phyloP scores from a whole-genome alignment of 345 rosid species.

The Geranium brycei region DNA sequence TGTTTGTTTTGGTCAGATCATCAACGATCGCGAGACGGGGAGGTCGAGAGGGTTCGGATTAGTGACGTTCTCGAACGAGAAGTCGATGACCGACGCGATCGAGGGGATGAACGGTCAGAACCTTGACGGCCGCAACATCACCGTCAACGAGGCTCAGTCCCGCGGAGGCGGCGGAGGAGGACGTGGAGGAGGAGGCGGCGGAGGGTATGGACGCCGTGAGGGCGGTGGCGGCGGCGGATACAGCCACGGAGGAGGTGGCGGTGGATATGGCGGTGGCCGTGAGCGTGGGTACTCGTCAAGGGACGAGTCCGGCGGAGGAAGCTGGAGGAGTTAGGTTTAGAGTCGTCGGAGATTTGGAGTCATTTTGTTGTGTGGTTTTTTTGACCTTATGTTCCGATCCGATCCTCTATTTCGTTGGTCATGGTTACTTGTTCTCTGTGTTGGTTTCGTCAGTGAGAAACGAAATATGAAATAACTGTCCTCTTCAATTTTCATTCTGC shows the following conservation, averaged over 20 bases:
- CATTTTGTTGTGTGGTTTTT: too few relatives aligned
- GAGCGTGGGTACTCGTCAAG: constrained; percentile 14
- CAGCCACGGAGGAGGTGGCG: constrained; percentile 17
- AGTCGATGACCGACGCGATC: constrained; percentile 72
- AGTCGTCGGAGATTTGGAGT: too few relatives aligned
- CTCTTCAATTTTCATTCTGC: too few relatives aligned
- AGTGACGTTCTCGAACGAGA: constrained; percentile 63
- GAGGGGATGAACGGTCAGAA: constrained; percentile 81
- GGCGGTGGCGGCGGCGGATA: constrained; percentile 26
- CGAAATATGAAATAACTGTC: too few relatives aligned
- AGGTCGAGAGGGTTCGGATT: constrained; percentile 80
- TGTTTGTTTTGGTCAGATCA: constrained; percentile 30
- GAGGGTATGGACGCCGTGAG: constrained; percentile 28
- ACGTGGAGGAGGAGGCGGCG: constrained; percentile 11
- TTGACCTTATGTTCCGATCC: too few relatives aligned
- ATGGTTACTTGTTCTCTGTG: too few relatives aligned
- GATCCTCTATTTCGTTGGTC: too few relatives aligned
- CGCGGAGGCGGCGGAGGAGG: constrained; percentile 50
- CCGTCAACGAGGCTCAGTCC: constrained; percentile 75
- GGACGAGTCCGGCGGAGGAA: constrained; percentile 36
- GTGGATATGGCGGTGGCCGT: constrained; percentile 27
- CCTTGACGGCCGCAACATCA: constrained; percentile 72
- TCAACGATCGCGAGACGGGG: constrained; percentile 77
- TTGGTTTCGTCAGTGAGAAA: too few relatives aligned
- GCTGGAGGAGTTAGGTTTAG: constrained; percentile 38